Evolutionary conservation across 2,329 filamentous ascomycete genomes (phyloP).

Genomic region (Rutstroemia sp.): DNA sequence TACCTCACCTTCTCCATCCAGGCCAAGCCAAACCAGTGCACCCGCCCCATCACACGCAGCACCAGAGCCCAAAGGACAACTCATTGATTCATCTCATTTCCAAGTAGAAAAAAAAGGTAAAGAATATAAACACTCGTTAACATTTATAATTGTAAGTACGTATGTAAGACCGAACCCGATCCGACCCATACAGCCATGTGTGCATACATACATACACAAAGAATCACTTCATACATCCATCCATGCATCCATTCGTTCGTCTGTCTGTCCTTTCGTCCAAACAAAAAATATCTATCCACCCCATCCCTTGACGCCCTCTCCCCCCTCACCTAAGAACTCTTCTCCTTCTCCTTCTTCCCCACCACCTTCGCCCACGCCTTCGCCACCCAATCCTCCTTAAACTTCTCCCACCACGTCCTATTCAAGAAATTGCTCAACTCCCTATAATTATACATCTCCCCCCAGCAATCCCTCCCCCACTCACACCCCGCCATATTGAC

Average conservation of each 20-base stretch:
- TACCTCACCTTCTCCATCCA: too few relatives aligned
- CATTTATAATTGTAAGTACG: too few relatives aligned
- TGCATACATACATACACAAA: too few relatives aligned
- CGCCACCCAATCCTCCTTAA: slow-evolving; percentile 53
- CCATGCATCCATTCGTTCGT: background rate
- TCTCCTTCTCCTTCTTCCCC: slow-evolving; percentile 35
- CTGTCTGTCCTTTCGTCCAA: background rate
- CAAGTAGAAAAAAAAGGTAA: too few relatives aligned
- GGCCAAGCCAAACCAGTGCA: too few relatives aligned
- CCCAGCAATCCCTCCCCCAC: slow-evolving; percentile 96
- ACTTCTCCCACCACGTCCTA: slow-evolving; percentile 70
- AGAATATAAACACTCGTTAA: too few relatives aligned
- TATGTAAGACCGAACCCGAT: too few relatives aligned
- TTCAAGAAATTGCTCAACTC: slow-evolving; percentile 88
- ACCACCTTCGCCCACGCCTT: slow-evolving; percentile 57
- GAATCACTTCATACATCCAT: background rate
- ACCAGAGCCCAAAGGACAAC: too few relatives aligned
- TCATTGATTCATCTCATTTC: too few relatives aligned
- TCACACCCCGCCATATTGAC: slow-evolving; percentile 99
- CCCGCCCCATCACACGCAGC: too few relatives aligned
- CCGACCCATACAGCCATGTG: too few relatives aligned
- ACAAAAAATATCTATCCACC: background rate
- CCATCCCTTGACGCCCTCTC: background rate
- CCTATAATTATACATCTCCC: slow-evolving; percentile 93
- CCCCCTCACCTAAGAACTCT: background rate